Evolutionary conservation across 169 alveolate genomes (phyloP), one percentile per base, ranked within the genome.

Genomic region (Babesia bigemina): DNA sequence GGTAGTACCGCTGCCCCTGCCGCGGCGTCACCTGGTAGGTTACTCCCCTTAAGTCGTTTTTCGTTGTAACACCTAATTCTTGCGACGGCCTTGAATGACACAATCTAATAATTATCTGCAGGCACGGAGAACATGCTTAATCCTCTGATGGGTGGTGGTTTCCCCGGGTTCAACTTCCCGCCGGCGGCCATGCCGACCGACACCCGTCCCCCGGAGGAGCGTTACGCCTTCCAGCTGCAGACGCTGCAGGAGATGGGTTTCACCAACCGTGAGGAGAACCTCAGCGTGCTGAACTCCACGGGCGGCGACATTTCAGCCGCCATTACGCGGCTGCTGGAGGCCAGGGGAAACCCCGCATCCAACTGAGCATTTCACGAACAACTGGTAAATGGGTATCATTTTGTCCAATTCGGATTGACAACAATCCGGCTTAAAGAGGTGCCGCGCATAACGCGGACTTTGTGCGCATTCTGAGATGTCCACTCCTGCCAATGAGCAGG

Each of bases 221-320:
- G 91, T 81, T 96, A 90, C 75, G 95, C 95, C 49, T 66, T 91
- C 17, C 98, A 95, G 88, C 91, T 95, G 78, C 84, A 76, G 72
- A 76, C 95, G 49, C 90, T 96, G 24, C 93, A 92, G 83, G 99
- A 96, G 70, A 96, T 96, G 99, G 99, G 99, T 14, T 96, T 96
- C 84, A 86, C 86, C 50, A 96, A 96, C 84, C 91, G 91, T 48
- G 98, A 92, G 39, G 97, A 97, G 28, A 94, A 95, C 73, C 50
- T 95, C 45, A 92, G 92, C 55, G 98, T 98, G 16, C 88, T 96
- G 33, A 92, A 92, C 77, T 96, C 92, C 53, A 91, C 98, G 3
- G 95, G 95, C 57, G 99, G 99, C 50, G 98, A 95, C 84, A 93
- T 96, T 22, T 93, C 96, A 66, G 98, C 98, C 14, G 98, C 98